Base-by-base conservation (phyloP, 2,329 filamentous ascomycete genomes). In the Cordyceps militaris region DNA sequence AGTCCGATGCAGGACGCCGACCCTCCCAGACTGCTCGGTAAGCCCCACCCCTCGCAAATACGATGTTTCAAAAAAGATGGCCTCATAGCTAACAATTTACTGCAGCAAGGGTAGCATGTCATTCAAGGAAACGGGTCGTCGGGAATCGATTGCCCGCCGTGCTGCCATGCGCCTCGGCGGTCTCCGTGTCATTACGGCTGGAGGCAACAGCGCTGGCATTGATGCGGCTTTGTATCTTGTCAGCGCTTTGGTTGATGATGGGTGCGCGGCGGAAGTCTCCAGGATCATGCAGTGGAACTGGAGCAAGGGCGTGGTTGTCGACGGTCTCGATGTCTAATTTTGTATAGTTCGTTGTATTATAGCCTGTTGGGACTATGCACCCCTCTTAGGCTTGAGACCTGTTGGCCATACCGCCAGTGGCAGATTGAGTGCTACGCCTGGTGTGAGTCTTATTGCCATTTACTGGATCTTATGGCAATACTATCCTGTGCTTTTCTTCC, bases 171-270 rank as follows among this genome's bases (percentile, higher is more conserved):
- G 86, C 63, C 81, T 91, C 50, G 81, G 82, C 64, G 82, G 81
- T 58, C 79, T 84, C 61, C 79, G 89, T 63, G 86, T 96, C 63
- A 85, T 96, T 67, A 96, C 91, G 62, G 82, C 83, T 63, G 89
- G 89, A 64, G 91, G 90, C 63, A 79, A 90, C 64, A 87, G 85
- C 69, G 85, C 87, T 73, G 90, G 91, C 69, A 77, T 95, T 57
- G 91, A 96, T 78, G 91, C 91, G 57, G 80, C 87, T 64, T 76
- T 95, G 75, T 94, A 96, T 76, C 79, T 96, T 69, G 86, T 95
- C 71, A 88, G 87, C 72, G 89, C 90, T 64, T 75, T 95, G 71
- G 89, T 93, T 51, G 88, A 85, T 60, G 84, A 90, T 67, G 88
- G 89, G 56, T 80, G 85, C 60, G 89, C 90, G 62, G 81, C 84